A percentile compares a stretch with the other conserved stretches of the same genome.
These are phyloP conservation scores for Cochlearia excelsa DNA, from an alignment of 345 rosid genomes.

Conservation along the genomic window DNA sequence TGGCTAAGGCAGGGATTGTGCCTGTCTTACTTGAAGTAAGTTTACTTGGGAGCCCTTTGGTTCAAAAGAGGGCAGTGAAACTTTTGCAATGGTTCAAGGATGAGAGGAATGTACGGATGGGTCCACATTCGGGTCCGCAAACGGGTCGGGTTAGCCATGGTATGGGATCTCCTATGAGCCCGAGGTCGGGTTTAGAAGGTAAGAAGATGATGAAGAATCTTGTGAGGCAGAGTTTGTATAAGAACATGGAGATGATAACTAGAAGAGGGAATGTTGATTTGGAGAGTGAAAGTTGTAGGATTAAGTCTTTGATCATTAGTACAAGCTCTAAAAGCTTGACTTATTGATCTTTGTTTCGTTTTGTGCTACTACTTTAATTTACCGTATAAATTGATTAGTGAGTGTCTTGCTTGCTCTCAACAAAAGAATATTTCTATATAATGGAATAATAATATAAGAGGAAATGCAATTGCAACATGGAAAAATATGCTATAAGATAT, in stretches of 20 bases:
- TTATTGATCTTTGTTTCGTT: constrained; percentile 35
- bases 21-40: constrained; percentile 67
- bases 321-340: constrained; percentile 94
- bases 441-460: neutral
- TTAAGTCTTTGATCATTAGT: constrained; percentile 66
- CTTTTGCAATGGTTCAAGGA: constrained; percentile 91
- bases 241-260: constrained; percentile 87
- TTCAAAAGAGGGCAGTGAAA: constrained; percentile 82
- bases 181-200: constrained; percentile 55
- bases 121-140: constrained; percentile 97
- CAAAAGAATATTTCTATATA: neutral
- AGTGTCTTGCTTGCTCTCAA: constrained; percentile 17
- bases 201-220: constrained; percentile 71
- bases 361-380: neutral
- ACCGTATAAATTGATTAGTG: constrained; percentile 18
- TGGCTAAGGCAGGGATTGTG: constrained; percentile 76
- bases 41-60: constrained; percentile 65
- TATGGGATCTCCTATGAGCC: constrained; percentile 58
- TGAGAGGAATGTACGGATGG: constrained; percentile 71
- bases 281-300: constrained; percentile 41
- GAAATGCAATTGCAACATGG: neutral
- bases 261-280: constrained; percentile 51
- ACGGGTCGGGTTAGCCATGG: constrained; percentile 39
- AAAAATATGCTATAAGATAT: no score
- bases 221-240: constrained; percentile 79